Evolutionary conservation across 768 basidiomycete species (phyloP), one percentile per base, ranked within the genome.

Genomic region (Macrolepiota dolichaula): DNA sequence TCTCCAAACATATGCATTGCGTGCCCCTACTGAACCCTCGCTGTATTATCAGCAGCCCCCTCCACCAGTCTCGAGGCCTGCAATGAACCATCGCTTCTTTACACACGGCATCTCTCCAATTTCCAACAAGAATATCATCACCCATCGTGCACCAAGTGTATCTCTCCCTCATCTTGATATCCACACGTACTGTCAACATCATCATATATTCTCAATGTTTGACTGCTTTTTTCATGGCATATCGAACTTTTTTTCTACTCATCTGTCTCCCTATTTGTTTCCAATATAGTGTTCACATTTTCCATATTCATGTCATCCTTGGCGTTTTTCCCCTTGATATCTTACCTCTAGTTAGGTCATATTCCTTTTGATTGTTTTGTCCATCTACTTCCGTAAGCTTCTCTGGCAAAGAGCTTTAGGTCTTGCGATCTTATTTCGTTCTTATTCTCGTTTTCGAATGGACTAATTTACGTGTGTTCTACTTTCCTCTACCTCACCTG

Each of bases 201-300:
- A 52, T 24, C 46, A 38, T 36, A 22, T 11, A 49, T 37, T 38
- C n/a, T 25, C n/a, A 49, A 55, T 46, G 46, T 46, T 61, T 61
- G 59, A 61, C 59, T 49, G 40, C 46, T 54, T 49, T n/a, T 59
- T 61, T 24, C 55, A 49, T n/a, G 59, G 51, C 49, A 51, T 51
- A 51, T 50, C 59, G 55, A 64, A 60, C 55, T 17, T 42, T 61
- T 22, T 49, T 61, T 36, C 25, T 15, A 22, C 35, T 38, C 46
- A n/a, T 25, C 22, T 61, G 59, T 61, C 55, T 52, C 22, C 50
- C 24, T 32, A 51, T 59, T 51, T 59, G 57, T 59, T 52, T 6
- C 49, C 53, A 25, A 61, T 55, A 53, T 60, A 61, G 12, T 24
- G 22, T 50, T 38, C 17, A 27, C 24, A 32, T 54, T 51, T 61